Conservation (phyloP, 106 monocot genomes). For the Apostasia ramifera region DNA sequence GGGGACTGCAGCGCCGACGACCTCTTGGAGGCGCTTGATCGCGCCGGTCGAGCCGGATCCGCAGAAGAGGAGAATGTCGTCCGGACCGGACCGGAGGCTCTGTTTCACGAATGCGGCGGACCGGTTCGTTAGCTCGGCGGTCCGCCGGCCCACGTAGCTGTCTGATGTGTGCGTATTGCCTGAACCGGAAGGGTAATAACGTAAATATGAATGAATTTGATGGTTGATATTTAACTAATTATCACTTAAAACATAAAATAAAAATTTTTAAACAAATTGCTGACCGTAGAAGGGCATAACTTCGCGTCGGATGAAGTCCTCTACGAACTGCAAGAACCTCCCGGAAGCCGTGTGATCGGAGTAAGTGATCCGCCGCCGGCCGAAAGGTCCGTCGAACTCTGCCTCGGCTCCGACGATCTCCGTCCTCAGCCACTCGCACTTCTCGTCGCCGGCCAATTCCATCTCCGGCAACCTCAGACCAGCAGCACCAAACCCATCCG, state of each 20-base stretch:
- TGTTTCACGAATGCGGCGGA: conserved; percentile 40
- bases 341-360: conserved; percentile 66
- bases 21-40: conserved; percentile 75
- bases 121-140: conserved; percentile 22
- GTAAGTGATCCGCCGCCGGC: conserved; percentile 48
- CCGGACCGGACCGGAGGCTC: conserved; percentile 36
- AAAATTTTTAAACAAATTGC: background rate
- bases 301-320: conserved; percentile 30
- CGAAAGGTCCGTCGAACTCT: conserved; percentile 51
- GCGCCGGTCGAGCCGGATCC: conserved; percentile 59
- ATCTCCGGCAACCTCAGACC: background rate
- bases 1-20: conserved; percentile 49
- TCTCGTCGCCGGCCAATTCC: conserved; percentile 6
- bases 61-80: conserved; percentile 60
- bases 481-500: background rate
- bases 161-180: conserved; percentile 70
- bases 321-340: conserved; percentile 44
- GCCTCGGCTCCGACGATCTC: conserved; percentile 43
- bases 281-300: conserved; percentile 63
- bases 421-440: conserved; percentile 35
- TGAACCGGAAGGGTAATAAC: background rate
- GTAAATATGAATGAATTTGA: background rate
- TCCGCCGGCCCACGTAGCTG: conserved; percentile 58
- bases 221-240: background rate
- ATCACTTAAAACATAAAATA: background rate